Evolutionary conservation across 1,284 basidiomycete genomes (phyloP), one percentile per base, ranked within the genome.

Genomic region (Leucoagaricus sp.): DNA sequence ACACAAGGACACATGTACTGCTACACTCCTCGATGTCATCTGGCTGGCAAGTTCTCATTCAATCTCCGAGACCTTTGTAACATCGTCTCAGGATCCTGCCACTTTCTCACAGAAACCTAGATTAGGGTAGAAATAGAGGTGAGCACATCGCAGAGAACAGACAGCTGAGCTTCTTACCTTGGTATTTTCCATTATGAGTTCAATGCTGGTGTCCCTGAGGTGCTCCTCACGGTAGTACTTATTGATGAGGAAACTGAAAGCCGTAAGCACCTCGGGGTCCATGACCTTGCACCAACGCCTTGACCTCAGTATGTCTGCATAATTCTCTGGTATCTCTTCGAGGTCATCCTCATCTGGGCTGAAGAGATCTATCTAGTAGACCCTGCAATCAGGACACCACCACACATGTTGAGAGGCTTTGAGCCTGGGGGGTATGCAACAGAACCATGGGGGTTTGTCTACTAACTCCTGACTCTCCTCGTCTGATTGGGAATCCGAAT

Each of bases 401-500:
- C 55, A 57, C 9, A 51, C 42, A 13, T 47, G 34, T 25, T 57
- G 49, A 3, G 55, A 41, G 12, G 40, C n/a, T 38, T 51, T 34
- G 19, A 57, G 44, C 5, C 23, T 26, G 12, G 55, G 55, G 1
- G 42, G 41, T 26, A 47, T 26, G 21, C 49, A 13, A 29, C 33
- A 48, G 36, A 46, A 51, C 49, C 55, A 52, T 19, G 55, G 55
- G 4, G 52, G 31, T 17, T 40, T 17, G 15, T 19, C 28, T 12
- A 33, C 29, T 4, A 57, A 34, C 12, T 26, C 12, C 9, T 15
- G 25, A 41, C n/a, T n/a, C n/a, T n/a, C n/a, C n/a, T 57, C 49
- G 12, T 64, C 45, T 0, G 26, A 49, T 19, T 73, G 70, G 8
- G 65, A 61, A 25, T 71, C 69, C 1, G 73, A 71, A 23, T 76